These are phyloP conservation scores for Mytilinidion resinicola DNA, from an alignment of 495 filamentous ascomycete genomes.

Conservation along the genomic window DNA sequence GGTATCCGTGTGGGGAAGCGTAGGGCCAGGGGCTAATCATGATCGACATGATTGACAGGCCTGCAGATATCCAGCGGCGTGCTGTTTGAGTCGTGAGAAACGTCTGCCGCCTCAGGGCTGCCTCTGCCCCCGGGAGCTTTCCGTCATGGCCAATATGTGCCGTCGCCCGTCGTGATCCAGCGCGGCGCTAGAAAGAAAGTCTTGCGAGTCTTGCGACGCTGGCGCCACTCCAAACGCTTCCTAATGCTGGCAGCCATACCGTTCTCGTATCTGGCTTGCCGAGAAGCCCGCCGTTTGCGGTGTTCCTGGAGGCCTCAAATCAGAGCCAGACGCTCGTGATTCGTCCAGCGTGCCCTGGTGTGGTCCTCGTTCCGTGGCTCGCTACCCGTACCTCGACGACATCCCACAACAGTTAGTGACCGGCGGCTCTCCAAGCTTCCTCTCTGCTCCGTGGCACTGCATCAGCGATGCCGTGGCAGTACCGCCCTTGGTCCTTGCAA, in stretches of 20 bases:
- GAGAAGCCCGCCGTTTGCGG: not conserved
- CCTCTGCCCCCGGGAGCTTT: not conserved
- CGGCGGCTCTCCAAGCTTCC: not conserved
- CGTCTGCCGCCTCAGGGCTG: not conserved
- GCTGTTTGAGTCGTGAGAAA: slow-evolving; percentile 1
- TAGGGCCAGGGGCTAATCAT: slow-evolving; percentile 19
- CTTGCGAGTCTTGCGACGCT: not conserved
- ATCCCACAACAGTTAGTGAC: not conserved
- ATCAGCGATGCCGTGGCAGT: not conserved
- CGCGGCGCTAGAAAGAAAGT: not conserved
- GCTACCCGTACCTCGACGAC: not conserved
- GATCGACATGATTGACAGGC: slow-evolving; percentile 18
- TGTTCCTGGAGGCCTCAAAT: not conserved
- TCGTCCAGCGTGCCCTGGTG: not conserved
- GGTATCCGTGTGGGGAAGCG: slow-evolving; percentile 28
- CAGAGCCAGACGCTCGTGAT: not conserved
- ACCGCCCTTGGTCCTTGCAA: too few species aligned
- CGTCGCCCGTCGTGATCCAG: not conserved
- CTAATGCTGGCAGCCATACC: not conserved
- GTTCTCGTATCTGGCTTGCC: not conserved
- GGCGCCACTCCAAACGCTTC: not conserved
- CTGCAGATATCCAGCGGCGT: not conserved
- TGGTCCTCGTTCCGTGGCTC: not conserved
- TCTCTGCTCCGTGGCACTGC: not conserved
- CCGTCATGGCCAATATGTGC: not conserved